Conservation (phyloP, 140 eudicot species). For the Flaveria floridana region DNA sequence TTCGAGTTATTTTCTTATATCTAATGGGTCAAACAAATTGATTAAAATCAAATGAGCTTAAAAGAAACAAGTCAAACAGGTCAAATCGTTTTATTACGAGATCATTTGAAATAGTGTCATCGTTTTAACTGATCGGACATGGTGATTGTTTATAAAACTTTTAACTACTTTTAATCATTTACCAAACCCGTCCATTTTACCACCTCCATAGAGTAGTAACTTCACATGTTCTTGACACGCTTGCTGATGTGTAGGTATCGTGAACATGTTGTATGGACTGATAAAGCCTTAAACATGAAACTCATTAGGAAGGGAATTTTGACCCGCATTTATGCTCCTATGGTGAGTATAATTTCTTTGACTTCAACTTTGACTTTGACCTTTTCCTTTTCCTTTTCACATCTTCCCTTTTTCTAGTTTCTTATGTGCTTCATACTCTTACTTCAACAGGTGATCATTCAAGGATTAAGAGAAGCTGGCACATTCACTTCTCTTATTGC, state of each 20-base stretch:
- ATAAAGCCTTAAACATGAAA: constrained; percentile 55
- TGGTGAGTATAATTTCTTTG: constrained; percentile 46
- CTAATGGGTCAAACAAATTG: neutral
- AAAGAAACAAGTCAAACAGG: too few relatives aligned
- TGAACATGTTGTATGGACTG: constrained; percentile 93
- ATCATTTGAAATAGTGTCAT: neutral
- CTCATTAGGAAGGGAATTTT: constrained; percentile 72
- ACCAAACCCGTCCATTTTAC: neutral
- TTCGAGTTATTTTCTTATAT: neutral
- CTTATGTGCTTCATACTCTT: neutral
- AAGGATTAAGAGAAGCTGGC: constrained; percentile 85
- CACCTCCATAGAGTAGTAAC: neutral
- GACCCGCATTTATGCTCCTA: constrained; percentile 87
- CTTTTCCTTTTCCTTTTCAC: constrained; percentile 4
- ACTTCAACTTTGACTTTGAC: neutral
- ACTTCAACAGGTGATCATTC: constrained; percentile 59
- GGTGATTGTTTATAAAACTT: neutral
- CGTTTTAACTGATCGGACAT: neutral
- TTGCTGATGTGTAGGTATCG: constrained; percentile 60
- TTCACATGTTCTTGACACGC: neutral
- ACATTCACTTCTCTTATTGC: constrained; percentile 60
- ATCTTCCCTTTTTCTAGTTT: neutral
- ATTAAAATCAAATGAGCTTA: neutral
- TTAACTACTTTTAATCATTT: neutral
- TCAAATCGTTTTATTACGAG: neutral